Evolutionary conservation across 108 stramenopile species (phyloP), one percentile per base, ranked within the genome.

Genomic region (Skeletonema grethae): DNA sequence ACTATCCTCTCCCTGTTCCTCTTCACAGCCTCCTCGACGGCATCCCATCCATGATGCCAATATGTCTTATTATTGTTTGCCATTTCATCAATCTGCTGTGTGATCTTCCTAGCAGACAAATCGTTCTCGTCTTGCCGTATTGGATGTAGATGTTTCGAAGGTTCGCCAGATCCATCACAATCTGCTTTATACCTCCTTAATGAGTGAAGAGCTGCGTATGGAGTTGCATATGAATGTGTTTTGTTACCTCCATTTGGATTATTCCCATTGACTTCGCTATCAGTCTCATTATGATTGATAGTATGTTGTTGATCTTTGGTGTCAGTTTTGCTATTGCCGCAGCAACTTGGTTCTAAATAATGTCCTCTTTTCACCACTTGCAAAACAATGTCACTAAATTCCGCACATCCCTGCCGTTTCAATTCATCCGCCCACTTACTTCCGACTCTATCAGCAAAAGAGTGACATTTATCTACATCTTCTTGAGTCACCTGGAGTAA

Each of bases 31-130:
- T 73, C 79, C 16, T 65, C 63, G 41, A 80, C 73, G 16, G 67
- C 79, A 56, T 73, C 72, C 79, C 79, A 80, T 12, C 72, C 72
- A 53, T 80, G 69, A 16, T 67, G 55, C 67, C 72, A 73, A 5
- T 9, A 31, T 3, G 67, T 56, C 61, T 48, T 22, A 16, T 59
- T 36, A 41, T 55, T 60, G 5, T 11, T 4, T 20, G 63, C 65
- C 57, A 80, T 58, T 46, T 13, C 34, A 60, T 80, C 79, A 9
- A 80, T 65, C 48, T 73, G 62, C 29, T 65, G 69, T 59, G 73
- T 73, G 2, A 53, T 68, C 16, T 63, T 73, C n/a, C 68, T 73
- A 15, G 65, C 71, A 36, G 79, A 69, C 1, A 62, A 35, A 15
- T 68, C 38, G n/a, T 18, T 57, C 10, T 58, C 41, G 46, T 18